These are phyloP conservation scores for Sporodiniella umbellata DNA, from an alignment of 371 early-diverging fungal genomes.

Conservation along the genomic window DNA sequence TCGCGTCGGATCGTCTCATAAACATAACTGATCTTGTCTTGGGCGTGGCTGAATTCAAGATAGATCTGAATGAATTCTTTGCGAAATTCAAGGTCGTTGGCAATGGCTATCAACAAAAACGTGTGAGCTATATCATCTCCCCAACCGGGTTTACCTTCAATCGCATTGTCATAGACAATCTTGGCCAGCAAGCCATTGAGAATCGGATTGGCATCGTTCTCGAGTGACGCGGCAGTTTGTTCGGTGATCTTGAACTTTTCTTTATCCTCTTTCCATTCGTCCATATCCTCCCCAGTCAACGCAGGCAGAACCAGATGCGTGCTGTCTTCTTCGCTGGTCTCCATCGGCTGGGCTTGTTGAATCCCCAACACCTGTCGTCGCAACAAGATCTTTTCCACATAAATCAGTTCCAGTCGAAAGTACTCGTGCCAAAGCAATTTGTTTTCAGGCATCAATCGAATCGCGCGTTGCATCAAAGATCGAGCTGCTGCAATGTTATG, in stretches of 20 bases:
- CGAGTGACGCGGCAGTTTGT: slow-evolving; percentile 43
- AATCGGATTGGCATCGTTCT: slow-evolving; percentile 65
- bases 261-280: slow-evolving; percentile 29
- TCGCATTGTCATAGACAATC: slow-evolving; percentile 83
- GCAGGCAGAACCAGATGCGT: slow-evolving; percentile 49
- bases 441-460: slow-evolving; percentile 77
- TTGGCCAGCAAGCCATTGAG: slow-evolving; percentile 77
- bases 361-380: slow-evolving; percentile 80
- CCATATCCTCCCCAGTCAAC: slow-evolving; percentile 58
- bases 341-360: too few species aligned
- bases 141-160: slow-evolving; percentile 60
- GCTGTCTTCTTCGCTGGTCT: slow-evolving; percentile 36
- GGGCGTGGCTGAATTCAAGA: slow-evolving; percentile 50
- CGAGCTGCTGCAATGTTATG: slow-evolving; percentile 80
- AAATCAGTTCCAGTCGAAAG: slow-evolving; percentile 88
- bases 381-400: slow-evolving; percentile 79
- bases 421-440: slow-evolving; percentile 87
- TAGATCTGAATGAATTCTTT: slow-evolving; percentile 70
- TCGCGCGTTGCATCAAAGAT: slow-evolving; percentile 80
- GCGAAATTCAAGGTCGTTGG: slow-evolving; percentile 73
- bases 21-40: slow-evolving; percentile 36
- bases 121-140: too few species aligned
- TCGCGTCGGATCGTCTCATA: slow-evolving; percentile 60
- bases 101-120: slow-evolving; percentile 64
- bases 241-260: slow-evolving; percentile 27